Conservation (phyloP, 352 stramenopile species). For the Peronosclerospora sorghi region DNA sequence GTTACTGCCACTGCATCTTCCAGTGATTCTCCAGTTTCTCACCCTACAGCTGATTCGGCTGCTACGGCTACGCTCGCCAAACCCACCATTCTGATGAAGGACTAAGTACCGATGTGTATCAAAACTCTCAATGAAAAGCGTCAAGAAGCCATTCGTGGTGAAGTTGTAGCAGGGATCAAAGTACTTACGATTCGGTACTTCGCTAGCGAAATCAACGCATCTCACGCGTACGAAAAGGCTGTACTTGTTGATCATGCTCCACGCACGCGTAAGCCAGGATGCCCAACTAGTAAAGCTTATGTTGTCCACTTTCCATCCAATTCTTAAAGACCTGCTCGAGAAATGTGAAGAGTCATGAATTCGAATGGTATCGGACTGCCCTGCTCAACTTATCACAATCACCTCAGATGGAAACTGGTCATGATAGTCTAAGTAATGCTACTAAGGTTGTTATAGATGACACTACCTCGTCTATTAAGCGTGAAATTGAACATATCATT, state of each 20-base stretch:
- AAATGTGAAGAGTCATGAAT: slow-evolving; percentile 69
- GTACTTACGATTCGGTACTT: slow-evolving; percentile 64
- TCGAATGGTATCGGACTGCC: slow-evolving; percentile 61
- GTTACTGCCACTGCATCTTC: too few species aligned
- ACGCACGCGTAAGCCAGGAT: too few species aligned
- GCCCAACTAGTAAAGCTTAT: too few species aligned
- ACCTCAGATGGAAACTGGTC: slow-evolving; percentile 5
- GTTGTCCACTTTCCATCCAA: slow-evolving; percentile 56
- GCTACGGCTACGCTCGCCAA: too few species aligned
- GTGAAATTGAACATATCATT: too few species aligned
- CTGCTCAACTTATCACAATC: slow-evolving; percentile 40
- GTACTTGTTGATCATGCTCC: slow-evolving; percentile 54
- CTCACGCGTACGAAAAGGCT: slow-evolving; percentile 72
- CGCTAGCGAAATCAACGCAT: slow-evolving; percentile 65
- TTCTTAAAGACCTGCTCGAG: slow-evolving; percentile 45
- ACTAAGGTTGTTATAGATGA: slow-evolving; percentile 10
- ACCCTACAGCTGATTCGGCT: too few species aligned
- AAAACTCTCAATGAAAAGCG: slow-evolving; percentile 65
- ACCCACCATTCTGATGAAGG: slow-evolving; percentile 49
- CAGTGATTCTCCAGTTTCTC: too few species aligned
- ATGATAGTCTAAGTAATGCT: slow-evolving; percentile 2
- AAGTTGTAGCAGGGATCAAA: too few species aligned
- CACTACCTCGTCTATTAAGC: too few species aligned
- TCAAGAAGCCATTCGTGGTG: slow-evolving; percentile 74
- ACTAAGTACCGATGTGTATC: slow-evolving; percentile 73